These are phyloP conservation scores for Sugiyamaella valdiviana DNA, from an alignment of 805 yeast species.

Conservation along the genomic window DNA sequence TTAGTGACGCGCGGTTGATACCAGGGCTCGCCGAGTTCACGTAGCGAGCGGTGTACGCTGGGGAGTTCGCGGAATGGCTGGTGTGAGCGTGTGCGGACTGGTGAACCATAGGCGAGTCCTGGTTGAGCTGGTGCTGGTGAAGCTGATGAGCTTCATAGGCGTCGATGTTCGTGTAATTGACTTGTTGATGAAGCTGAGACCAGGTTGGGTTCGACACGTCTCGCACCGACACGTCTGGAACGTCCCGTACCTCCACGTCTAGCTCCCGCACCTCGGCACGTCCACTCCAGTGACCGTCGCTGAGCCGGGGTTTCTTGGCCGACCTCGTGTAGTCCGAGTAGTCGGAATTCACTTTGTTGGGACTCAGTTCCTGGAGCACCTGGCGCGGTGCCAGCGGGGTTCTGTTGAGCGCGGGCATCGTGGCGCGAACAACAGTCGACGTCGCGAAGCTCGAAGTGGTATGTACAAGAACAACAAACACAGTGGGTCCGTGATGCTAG, in stretches of 20 bases:
- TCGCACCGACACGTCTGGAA: too few species aligned
- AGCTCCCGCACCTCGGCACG: not conserved
- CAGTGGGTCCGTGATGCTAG: not conserved
- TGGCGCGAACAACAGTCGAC: not conserved
- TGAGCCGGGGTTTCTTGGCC: slow-evolving; percentile 2
- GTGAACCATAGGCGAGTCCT: too few species aligned
- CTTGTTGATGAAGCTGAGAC: too few species aligned
- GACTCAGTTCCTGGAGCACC: slow-evolving; percentile 4
- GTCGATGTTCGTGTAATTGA: too few species aligned
- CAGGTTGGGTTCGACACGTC: too few species aligned
- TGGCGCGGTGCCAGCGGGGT: not conserved
- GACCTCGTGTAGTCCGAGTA: not conserved
- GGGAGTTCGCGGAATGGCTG: too few species aligned
- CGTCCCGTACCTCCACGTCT: too few species aligned
- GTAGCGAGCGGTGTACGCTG: too few species aligned
- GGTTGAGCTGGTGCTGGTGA: not conserved
- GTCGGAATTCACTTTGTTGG: not conserved
- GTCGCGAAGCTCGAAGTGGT: not conserved
- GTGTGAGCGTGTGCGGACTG: too few species aligned
- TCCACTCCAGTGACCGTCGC: not conserved
- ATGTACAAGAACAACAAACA: not conserved
- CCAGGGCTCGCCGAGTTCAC: too few species aligned
- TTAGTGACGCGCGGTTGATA: not conserved
- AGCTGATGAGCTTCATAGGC: not conserved
- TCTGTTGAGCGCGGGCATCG: not conserved